Evolutionary conservation across 257 asterid species (phyloP).

Genomic region (Solanum pennellii): DNA sequence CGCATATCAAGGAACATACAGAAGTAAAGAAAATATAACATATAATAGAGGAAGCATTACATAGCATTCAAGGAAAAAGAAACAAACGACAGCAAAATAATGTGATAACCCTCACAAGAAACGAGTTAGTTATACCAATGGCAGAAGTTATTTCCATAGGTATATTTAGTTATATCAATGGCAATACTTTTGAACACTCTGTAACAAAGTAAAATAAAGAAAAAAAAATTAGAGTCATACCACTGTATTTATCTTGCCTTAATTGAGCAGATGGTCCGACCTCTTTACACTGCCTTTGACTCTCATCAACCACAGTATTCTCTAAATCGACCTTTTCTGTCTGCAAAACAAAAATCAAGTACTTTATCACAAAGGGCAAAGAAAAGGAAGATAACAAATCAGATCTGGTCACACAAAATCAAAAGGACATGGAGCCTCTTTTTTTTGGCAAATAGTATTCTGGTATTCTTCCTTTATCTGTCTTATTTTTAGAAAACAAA

Average conservation of each 20-base stretch:
- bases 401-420: neutral
- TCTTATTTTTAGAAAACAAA: neutral
- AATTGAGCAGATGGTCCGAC: conserved; percentile 54
- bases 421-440: neutral
- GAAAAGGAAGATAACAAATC: neutral
- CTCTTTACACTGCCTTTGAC: conserved; percentile 72
- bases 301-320: conserved; percentile 94
- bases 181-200: neutral
- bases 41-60: neutral
- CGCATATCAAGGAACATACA: neutral
- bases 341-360: conserved; percentile 31
- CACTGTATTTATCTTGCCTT: conserved; percentile 80
- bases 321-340: conserved; percentile 96
- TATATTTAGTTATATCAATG: neutral
- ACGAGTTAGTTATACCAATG: neutral
- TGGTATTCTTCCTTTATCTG: neutral
- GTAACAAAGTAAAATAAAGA: neutral
- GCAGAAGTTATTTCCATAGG: neutral
- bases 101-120: neutral
- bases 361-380: neutral
- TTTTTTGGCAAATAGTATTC: neutral
- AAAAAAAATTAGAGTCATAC: conserved; percentile 24
- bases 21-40: neutral
- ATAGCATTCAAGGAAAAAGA: neutral
- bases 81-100: neutral